Evolutionary conservation across 192 early-diverging fungal genomes (phyloP), one percentile per base, ranked within the genome.

Genomic region (Umbelopsis ramanniana): DNA sequence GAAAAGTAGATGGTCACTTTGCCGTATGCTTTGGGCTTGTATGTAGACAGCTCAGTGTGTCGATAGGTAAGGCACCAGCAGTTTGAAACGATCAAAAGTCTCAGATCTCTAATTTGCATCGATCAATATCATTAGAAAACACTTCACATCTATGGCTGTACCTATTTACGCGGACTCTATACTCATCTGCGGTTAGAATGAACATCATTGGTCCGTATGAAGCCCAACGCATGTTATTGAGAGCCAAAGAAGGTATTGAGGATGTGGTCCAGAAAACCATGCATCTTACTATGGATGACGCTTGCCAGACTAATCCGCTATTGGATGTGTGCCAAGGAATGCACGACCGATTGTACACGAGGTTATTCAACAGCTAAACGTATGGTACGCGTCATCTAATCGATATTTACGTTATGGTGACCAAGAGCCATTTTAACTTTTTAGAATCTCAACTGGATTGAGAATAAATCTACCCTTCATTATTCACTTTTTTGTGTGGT

Each of bases 181-280:
- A 96, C 53, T 96, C 94, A 1, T 90, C 94, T 0, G 94, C 94
- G 7, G 91, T 98, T 24, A 86, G 96, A 12, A 83, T 98, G 35
- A 96, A 95, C 74, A 83, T 97, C 9, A 83, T 95, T 50, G 96
- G 96, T 1, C 96, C 96, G 7, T 94, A 96, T 76, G 86, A 91
- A 60, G 94, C 92, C 6, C 96, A 98, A 72, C 80, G 86, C 43
- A 78, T 93, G 24, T 81, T 95, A 71, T 80, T 89, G 66, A 78
- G 89, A 50, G 85, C 88, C 24, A 83, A 89, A 40, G 71, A 73
- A 17, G 75, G 75, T 19, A 84, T 89, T 63, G 79, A 85, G 67
- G 76, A 75, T 21, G 81, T 84, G 33, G 76, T 84, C 45, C 47
- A 75, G 26, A 74, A 83, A 43, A 87, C 87, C 6, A 81, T 78